Evolutionary conservation across 306 rosid genomes (phyloP).

Genomic region (Abrus pulchellus): DNA sequence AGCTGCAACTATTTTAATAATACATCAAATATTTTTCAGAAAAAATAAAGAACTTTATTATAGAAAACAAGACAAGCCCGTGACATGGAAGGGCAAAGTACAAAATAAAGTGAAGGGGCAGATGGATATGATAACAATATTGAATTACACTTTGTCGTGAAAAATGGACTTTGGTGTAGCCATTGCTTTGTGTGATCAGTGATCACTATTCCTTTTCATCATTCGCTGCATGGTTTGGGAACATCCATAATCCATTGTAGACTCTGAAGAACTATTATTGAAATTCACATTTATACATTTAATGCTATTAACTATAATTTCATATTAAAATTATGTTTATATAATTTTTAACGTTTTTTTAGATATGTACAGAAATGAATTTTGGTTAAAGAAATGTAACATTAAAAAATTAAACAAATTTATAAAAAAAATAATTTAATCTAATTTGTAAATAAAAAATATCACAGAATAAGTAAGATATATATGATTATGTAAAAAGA

Average conservation of each 20-base stretch:
- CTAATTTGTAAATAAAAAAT: too few species aligned
- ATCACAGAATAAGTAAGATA: neutral
- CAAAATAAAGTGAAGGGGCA: neutral
- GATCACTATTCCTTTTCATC: neutral
- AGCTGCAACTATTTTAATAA: neutral
- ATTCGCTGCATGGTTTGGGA: neutral
- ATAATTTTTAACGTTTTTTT: too few species aligned
- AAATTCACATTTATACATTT: too few species aligned
- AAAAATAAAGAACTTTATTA: too few species aligned
- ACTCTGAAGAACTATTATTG: neutral
- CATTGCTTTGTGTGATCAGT: constrained; percentile 34
- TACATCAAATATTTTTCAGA: too few species aligned
- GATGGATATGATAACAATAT: neutral
- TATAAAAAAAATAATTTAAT: too few species aligned
- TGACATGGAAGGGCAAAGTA: constrained; percentile 21
- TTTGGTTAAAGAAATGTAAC: too few species aligned
- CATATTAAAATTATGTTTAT: too few species aligned
- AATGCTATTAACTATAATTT: too few species aligned
- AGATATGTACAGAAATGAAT: too few species aligned
- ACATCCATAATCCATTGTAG: neutral
- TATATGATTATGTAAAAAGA: too few species aligned
- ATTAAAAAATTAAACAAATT: too few species aligned
- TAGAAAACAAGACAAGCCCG: constrained; percentile 11
- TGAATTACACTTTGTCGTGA: neutral
- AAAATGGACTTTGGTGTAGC: neutral